A percentile compares a stretch with the other conserved stretches of the same genome.
Evolutionary conservation across 192 early-diverging fungal species (phyloP).

Genomic region (Diversispora epigaea): DNA sequence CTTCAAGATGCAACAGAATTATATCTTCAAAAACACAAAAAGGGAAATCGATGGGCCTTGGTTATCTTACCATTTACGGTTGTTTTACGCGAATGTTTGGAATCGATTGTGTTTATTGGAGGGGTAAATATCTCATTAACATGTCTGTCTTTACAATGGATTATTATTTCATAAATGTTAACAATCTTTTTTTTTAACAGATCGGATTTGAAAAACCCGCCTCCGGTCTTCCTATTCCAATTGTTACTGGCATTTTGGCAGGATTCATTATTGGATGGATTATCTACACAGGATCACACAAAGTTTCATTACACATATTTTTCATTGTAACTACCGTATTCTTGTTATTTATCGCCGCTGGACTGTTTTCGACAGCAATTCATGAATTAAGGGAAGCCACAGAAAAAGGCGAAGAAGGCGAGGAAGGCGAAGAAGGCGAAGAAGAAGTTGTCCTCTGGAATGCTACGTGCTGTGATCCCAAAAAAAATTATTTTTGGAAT

Average conservation of each 20-base stretch:
- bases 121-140: conserved; percentile 57
- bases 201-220: conserved; percentile 62
- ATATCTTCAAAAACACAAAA: conserved; percentile 39
- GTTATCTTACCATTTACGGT: conserved; percentile 84
- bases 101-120: conserved; percentile 87
- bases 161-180: neutral
- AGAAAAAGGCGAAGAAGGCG: conserved; percentile 10
- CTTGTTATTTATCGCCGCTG: conserved; percentile 79
- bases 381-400: conserved; percentile 68
- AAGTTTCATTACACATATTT: conserved; percentile 76
- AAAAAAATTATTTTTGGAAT: conserved; percentile 56
- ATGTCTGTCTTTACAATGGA: neutral
- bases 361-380: conserved; percentile 68
- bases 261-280: conserved; percentile 70
- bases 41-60: conserved; percentile 62
- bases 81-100: conserved; percentile 83
- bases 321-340: conserved; percentile 70
- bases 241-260: conserved; percentile 65
- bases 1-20: conserved; percentile 50
- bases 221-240: conserved; percentile 78
- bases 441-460: conserved; percentile 60
- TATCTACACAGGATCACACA: conserved; percentile 70
- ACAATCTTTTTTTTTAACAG: conserved; percentile 30
- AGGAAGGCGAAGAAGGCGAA: conserved; percentile 44
- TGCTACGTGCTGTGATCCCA: conserved; percentile 64